Percentiles rank a stretch among this genome's conserved stretches.
phyloP scores from a whole-genome alignment of 139 green algal genomes.

The Micractinium conductrix region DNA sequence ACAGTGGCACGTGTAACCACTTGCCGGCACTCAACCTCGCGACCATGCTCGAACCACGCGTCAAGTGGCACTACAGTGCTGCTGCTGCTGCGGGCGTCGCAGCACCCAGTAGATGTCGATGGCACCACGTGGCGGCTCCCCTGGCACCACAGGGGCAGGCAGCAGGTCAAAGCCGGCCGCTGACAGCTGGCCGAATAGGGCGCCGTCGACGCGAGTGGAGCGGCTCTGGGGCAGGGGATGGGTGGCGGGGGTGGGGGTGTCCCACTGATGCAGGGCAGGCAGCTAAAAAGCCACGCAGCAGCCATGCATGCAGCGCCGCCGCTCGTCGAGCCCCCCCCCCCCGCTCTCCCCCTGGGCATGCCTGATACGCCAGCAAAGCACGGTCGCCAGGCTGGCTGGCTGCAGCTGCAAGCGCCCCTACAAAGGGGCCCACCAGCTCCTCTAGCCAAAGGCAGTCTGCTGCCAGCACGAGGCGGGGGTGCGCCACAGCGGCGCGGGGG shows the following conservation, averaged over 20 bases:
- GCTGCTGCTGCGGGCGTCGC: background rate
- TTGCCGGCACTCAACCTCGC: too few relatives aligned
- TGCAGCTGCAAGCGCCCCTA: slow-evolving; percentile 5
- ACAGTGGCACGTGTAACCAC: too few relatives aligned
- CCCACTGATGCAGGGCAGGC: too few relatives aligned
- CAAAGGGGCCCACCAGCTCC: slow-evolving; percentile 31
- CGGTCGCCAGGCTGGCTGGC: background rate
- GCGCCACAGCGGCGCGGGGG: too few relatives aligned
- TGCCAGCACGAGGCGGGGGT: slow-evolving; percentile 25
- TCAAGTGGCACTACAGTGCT: too few relatives aligned
- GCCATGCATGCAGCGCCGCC: too few relatives aligned
- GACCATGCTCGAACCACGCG: too few relatives aligned
- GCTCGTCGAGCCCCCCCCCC: too few relatives aligned
- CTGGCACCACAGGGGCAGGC: background rate
- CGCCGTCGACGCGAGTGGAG: slow-evolving; percentile 13
- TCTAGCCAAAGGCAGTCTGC: slow-evolving; percentile 46
- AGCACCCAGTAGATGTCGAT: slow-evolving; percentile 42
- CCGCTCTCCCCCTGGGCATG: too few relatives aligned
- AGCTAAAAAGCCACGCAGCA: too few relatives aligned
- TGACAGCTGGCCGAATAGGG: slow-evolving; percentile 28
- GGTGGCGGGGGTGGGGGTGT: too few relatives aligned
- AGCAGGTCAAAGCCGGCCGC: background rate
- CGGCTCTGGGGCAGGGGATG: too few relatives aligned
- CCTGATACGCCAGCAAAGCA: slow-evolving; percentile 34
- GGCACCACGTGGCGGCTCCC: slow-evolving; percentile 1